Base-by-base conservation (phyloP, 805 yeast genomes). In the Cyberlindnera mycetangii region DNA sequence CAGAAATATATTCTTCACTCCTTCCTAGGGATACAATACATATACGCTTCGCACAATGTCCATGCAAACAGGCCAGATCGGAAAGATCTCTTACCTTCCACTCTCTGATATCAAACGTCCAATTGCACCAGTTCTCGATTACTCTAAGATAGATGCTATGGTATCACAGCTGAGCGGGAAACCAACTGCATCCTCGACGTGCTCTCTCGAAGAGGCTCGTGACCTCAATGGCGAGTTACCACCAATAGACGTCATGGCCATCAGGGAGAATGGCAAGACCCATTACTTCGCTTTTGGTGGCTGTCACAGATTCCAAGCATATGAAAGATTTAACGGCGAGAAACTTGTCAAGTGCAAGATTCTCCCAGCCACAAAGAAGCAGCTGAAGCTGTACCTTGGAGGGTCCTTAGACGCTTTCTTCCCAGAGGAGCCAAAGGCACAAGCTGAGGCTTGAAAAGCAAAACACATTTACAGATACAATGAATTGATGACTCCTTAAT, bases 261-360 rank as follows among this genome's bases (percentile, higher is more conserved):
- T 87, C 2, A 70, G 82, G 34, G 84, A 83, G 33, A 61, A 74
- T 7, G 92, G 88, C 2, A 65, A 76, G 39, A 71, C 65, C 30
- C 74, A 74, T 60, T 87, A 83, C 58, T 87, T 85, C 64, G 95
- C 90, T 1, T 88, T 88, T 65, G 96, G 96, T 7, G 96, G 96
- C 0, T 88, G 96, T 59, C 96, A 88, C 59, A 65, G 96, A 50
- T 83, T 88, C 53, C 95, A 88, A 61, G 95, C 95, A 0, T 89
- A 89, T 59, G 93, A 87, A 45, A 66, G 73, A 32, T 44, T 60
- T 15, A 71, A 69, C 32, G 68, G 71, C 2, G 74, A 72, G 24
- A 59, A 64, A 3, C 54, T 74, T 67, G 95, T 89, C 9, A 81
- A 75, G 56, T 83, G 89, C 62, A 83, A 82, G 52, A 58, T 88